Evolutionary conservation across 2,329 filamentous ascomycete genomes (phyloP), one percentile per base, ranked within the genome.

Genomic region (Pseudocercospora eumusae): DNA sequence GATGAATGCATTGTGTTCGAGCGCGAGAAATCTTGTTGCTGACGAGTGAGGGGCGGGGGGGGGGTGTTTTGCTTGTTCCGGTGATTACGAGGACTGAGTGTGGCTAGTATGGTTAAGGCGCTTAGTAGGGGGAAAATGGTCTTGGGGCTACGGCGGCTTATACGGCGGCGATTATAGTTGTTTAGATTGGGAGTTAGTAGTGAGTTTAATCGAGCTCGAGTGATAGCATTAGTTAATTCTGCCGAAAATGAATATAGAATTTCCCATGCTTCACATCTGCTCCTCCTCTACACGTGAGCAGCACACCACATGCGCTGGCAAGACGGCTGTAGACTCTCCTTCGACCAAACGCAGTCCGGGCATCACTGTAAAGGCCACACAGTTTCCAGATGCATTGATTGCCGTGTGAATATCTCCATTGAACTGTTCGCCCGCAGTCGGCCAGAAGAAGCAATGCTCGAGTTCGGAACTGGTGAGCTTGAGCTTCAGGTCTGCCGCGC

Each of bases 91-190:
- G n/a, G n/a, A n/a, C n/a, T 61, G 10, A 55, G 53, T 52, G 54
- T 64, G 2, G 62, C 58, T 4, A 64, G 55, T 5, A 40, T 8
- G 15, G 47, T 9, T 3, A 56, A 61, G 58, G 54, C 40, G 3
- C 40, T 64, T 4, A 59, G 54, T n/a, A 59, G n/a, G 40, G 45
- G 40, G 62, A 64, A 15, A 56, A 18, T 27, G 58, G 59, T 15
- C 44, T 64, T 5, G 58, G 36, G 15, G 54, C 57, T 40, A 64
- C 62, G 33, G 58, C 62, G 25, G 62, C 58, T 4, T 64, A 64
- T 60, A n/a, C n/a, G n/a, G 62, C 62, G 15, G 62, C 62, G 10
- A 56, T 64, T 13, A 59, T 64, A 59, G 62, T 64, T 8, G 62
- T 64, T 52, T 61, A 61, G 56, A 61, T 61, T 52, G 62, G 62